Evolutionary conservation across 768 basidiomycete species (phyloP).

Genomic region (Naganishia antarctica): DNA sequence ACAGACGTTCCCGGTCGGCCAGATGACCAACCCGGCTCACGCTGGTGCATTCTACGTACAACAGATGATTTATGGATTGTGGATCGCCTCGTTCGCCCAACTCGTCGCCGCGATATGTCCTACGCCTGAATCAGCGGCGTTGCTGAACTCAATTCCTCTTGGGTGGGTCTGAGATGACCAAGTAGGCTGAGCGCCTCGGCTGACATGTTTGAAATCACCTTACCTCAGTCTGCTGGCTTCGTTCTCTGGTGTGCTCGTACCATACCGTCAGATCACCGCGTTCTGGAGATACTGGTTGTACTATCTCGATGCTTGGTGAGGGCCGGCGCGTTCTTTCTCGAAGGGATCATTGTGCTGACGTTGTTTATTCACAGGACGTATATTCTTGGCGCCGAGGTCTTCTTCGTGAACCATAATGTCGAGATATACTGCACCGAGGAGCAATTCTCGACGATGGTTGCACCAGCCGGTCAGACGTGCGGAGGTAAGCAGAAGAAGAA

Average conservation of each 20-base stretch:
- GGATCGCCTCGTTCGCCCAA: slow-evolving; percentile 24
- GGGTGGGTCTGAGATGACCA: slow-evolving; percentile 14
- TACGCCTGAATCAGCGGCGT: slow-evolving; percentile 18
- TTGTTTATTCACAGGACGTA: slow-evolving; percentile 16
- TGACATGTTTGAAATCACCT: slow-evolving; percentile 13
- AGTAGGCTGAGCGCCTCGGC: slow-evolving; percentile 1
- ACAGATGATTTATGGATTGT: slow-evolving; percentile 17
- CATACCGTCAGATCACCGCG: slow-evolving; percentile 22
- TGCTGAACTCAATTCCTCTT: slow-evolving; percentile 22
- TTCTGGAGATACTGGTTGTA: slow-evolving; percentile 26
- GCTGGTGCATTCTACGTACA: slow-evolving; percentile 19
- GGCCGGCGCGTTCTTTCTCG: not conserved
- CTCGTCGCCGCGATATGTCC: slow-evolving; percentile 15
- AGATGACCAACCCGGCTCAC: slow-evolving; percentile 15
- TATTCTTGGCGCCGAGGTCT: slow-evolving; percentile 23
- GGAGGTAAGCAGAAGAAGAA: slow-evolving; percentile 22
- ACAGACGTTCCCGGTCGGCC: not conserved
- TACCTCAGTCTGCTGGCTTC: slow-evolving; percentile 13
- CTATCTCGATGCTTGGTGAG: slow-evolving; percentile 18
- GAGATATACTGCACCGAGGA: slow-evolving; percentile 55
- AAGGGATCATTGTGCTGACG: slow-evolving; percentile 3
- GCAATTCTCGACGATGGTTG: slow-evolving; percentile 68
- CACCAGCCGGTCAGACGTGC: slow-evolving; percentile 71
- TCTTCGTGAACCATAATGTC: slow-evolving; percentile 22
- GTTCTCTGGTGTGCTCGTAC: slow-evolving; percentile 20